Conservation (phyloP, 148 eudicot genomes). For the Cornus controversa region DNA sequence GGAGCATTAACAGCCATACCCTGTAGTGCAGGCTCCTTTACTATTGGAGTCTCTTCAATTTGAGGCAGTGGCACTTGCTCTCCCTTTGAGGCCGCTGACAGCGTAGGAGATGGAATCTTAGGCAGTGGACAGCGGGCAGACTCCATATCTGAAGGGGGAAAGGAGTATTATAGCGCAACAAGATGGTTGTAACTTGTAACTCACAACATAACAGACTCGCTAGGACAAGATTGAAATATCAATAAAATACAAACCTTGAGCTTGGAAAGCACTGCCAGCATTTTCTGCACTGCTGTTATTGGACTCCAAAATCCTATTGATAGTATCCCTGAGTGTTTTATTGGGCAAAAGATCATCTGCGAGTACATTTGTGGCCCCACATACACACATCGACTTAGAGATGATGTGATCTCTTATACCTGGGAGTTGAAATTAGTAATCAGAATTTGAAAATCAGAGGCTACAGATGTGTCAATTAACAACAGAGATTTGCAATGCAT, state of each 20-base stretch:
- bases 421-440: constrained; percentile 24
- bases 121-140: constrained; percentile 43
- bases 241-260: constrained; percentile 53
- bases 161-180: not conserved
- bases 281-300: constrained; percentile 71
- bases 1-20: constrained; percentile 26
- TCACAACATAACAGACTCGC: too few species aligned
- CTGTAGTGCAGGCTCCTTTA: constrained; percentile 29
- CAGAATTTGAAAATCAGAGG: not conserved
- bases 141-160: constrained; percentile 57
- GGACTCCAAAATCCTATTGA: constrained; percentile 74
- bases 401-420: constrained; percentile 90
- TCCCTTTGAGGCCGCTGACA: constrained; percentile 76
- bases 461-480: not conserved
- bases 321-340: constrained; percentile 79
- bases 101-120: constrained; percentile 62
- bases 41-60: constrained; percentile 39
- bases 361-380: constrained; percentile 73
- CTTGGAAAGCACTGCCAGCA: constrained; percentile 62
- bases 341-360: constrained; percentile 92
- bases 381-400: constrained; percentile 72
- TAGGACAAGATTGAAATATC: not conserved
- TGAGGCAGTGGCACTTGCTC: constrained; percentile 43
- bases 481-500: not conserved
- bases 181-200: not conserved